A percentile compares a stretch with the other conserved stretches of the same genome.
phyloP scores from a whole-genome alignment of 2,329 filamentous ascomycete species.

The Fusarium anthophilum region DNA sequence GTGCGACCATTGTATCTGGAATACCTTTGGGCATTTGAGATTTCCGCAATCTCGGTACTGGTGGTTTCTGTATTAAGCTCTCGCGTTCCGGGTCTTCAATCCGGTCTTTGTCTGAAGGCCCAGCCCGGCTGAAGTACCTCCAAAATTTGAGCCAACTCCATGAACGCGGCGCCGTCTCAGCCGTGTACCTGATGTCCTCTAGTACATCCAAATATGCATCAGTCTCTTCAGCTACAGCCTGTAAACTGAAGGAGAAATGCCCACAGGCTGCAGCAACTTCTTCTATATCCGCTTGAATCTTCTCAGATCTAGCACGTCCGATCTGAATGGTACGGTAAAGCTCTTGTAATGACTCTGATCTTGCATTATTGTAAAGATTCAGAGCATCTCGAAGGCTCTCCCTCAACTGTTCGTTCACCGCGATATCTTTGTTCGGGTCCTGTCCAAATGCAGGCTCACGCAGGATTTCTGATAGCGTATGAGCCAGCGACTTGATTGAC shows the following conservation, averaged over 20 bases:
- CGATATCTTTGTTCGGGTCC: constrained; percentile 73
- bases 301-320: constrained; percentile 72
- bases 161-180: constrained; percentile 67
- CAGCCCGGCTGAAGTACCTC: constrained; percentile 49
- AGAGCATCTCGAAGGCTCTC: constrained; percentile 84
- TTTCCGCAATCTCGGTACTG: constrained; percentile 59
- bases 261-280: constrained; percentile 98
- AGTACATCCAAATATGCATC: constrained; percentile 83
- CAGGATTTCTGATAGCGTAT: constrained; percentile 87
- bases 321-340: constrained; percentile 85
- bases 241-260: constrained; percentile 91
- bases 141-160: constrained; percentile 93
- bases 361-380: constrained; percentile 78
- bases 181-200: constrained; percentile 81
- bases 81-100: constrained; percentile 56
- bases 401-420: constrained; percentile 81
- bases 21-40: constrained; percentile 66
- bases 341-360: constrained; percentile 77
- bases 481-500: constrained; percentile 95
- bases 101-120: constrained; percentile 8
- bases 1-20: constrained; percentile 61
- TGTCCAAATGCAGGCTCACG: constrained; percentile 85
- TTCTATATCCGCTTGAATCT: constrained; percentile 91
- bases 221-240: constrained; percentile 92
- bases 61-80: constrained; percentile 50